phyloP scores from a whole-genome alignment of 768 basidiomycete genomes.

The Termitomyces sp. region DNA sequence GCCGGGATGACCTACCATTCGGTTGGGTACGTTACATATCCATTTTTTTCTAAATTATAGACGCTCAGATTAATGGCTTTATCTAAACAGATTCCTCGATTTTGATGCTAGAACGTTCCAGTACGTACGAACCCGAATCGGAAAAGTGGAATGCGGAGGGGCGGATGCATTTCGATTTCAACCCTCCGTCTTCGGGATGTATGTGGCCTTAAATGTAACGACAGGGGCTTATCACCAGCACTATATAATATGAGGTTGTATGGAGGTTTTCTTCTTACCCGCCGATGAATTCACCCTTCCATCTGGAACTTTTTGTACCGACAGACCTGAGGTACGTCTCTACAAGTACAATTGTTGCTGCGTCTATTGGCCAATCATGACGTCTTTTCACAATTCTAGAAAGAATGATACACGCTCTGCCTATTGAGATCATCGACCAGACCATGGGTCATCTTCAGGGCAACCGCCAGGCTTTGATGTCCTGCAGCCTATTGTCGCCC shows the following conservation, averaged over 20 bases:
- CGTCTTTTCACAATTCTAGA: neutral
- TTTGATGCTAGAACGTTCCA: neutral
- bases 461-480: constrained; percentile 25
- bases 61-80: neutral
- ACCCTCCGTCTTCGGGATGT: neutral
- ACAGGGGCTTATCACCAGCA: neutral
- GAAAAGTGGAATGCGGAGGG: neutral
- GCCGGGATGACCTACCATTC: neutral
- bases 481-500: constrained; percentile 30
- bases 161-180: neutral
- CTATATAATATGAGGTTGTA: neutral
- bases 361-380: neutral
- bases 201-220: neutral
- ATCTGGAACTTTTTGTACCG: neutral
- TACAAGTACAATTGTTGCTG: neutral
- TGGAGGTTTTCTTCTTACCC: neutral
- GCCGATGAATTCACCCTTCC: neutral
- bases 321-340: neutral
- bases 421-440: constrained; percentile 32
- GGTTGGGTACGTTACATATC: neutral
- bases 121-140: neutral
- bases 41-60: too few relatives aligned
- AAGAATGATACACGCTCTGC: constrained; percentile 22
- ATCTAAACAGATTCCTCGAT: neutral
- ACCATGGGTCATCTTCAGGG: constrained; percentile 30